Percentiles rank a stretch among this genome's conserved stretches.
Evolutionary conservation across 129 eudicot species (phyloP).

Genomic region (Tagetes erecta): DNA sequence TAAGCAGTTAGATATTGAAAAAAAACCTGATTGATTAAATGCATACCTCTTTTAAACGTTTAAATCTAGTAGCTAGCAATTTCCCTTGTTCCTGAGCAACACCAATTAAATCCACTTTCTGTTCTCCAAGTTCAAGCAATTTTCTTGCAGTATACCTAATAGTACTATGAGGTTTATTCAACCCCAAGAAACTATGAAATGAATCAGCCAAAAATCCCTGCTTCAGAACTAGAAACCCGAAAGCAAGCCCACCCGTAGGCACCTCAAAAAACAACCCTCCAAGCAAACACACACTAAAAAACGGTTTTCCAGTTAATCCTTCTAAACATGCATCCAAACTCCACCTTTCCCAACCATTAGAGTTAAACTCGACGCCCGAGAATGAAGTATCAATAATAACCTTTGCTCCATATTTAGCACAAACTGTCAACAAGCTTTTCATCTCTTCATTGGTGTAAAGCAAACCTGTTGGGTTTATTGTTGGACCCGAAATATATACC

Average conservation of each 20-base stretch:
- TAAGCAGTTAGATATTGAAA: not conserved
- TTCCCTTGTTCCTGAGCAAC: slow-evolving; percentile 51
- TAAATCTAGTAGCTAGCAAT: slow-evolving; percentile 53
- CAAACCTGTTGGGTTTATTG: slow-evolving; percentile 85
- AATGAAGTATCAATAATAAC: slow-evolving; percentile 87
- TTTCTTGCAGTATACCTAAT: slow-evolving; percentile 71
- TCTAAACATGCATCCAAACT: slow-evolving; percentile 53
- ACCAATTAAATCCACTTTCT: slow-evolving; percentile 40
- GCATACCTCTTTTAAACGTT: slow-evolving; percentile 69
- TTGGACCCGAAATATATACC: slow-evolving; percentile 92
- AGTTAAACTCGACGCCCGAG: slow-evolving; percentile 64
- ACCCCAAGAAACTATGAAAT: slow-evolving; percentile 63
- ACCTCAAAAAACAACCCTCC: slow-evolving; percentile 75
- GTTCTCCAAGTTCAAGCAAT: slow-evolving; percentile 71
- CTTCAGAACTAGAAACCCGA: slow-evolving; percentile 69
- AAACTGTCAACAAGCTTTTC: slow-evolving; percentile 50
- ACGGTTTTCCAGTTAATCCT: slow-evolving; percentile 44
- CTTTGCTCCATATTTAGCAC: slow-evolving; percentile 79
- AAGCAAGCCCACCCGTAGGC: slow-evolving; percentile 87
- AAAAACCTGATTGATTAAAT: not conserved
- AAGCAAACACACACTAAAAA: slow-evolving; percentile 67
- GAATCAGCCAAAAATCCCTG: slow-evolving; percentile 65
- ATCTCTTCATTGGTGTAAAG: slow-evolving; percentile 81
- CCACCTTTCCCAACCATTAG: slow-evolving; percentile 56
- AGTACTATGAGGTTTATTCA: slow-evolving; percentile 84